A percentile compares a stretch with the other conserved stretches of the same genome.
Conservation (phyloP, 768 basidiomycete species). For the Tephrocybe sp. region DNA sequence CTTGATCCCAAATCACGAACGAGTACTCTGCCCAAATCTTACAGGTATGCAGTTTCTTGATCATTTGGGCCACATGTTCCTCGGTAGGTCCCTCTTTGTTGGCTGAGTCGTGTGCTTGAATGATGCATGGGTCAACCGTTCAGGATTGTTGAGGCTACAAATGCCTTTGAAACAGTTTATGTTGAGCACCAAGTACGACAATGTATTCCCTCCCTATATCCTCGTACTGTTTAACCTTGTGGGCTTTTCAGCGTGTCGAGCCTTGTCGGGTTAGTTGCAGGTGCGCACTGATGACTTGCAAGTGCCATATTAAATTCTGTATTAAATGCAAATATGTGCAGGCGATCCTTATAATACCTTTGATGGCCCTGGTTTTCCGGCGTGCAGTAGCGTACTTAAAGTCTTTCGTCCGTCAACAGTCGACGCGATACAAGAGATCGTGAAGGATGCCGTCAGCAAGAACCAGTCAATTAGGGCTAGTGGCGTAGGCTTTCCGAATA, state of each 20-base stretch:
- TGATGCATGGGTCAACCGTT: neutral
- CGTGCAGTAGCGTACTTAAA: slow-evolving; percentile 29
- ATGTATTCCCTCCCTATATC: neutral
- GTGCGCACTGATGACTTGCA: neutral
- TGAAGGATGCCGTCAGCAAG: slow-evolving; percentile 29
- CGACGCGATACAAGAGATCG: slow-evolving; percentile 30
- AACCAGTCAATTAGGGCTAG: slow-evolving; percentile 33
- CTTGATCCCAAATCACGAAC: slow-evolving; percentile 5
- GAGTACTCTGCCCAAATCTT: neutral
- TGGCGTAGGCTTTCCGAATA: slow-evolving; percentile 24
- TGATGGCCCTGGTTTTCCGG: slow-evolving; percentile 34
- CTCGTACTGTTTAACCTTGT: neutral
- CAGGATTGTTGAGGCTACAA: slow-evolving; percentile 2
- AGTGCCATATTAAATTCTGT: neutral
- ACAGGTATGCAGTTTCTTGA: neutral
- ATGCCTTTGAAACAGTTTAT: neutral
- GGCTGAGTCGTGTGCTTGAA: slow-evolving; percentile 5
- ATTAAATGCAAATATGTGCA: neutral
- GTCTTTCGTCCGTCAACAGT: slow-evolving; percentile 32
- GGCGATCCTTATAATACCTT: slow-evolving; percentile 33
- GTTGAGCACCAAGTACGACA: neutral
- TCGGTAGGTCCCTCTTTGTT: slow-evolving; percentile 2
- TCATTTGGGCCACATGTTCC: slow-evolving; percentile 7
- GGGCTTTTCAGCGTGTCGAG: slow-evolving; percentile 1
- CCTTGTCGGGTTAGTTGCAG: slow-evolving; percentile 1